Evolutionary conservation across 139 green algal genomes (phyloP).

Genomic region (Closterium sp.): DNA sequence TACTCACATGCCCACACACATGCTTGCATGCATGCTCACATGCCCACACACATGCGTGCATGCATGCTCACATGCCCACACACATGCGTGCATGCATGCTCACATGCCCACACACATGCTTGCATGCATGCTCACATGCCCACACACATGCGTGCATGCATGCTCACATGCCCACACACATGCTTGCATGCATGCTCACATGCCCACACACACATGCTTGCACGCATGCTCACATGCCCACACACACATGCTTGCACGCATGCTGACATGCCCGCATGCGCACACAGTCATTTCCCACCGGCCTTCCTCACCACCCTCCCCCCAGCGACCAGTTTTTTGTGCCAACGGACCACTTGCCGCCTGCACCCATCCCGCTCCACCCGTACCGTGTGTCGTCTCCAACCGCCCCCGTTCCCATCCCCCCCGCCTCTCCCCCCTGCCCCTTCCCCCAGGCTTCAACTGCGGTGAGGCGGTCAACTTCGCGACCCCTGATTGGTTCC

Average conservation of each 20-base stretch:
- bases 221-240: not conserved
- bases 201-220: not conserved
- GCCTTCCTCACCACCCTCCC: too few species aligned
- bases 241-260: too few species aligned
- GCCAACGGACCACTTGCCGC: too few species aligned
- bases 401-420: not conserved
- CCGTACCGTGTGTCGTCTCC: not conserved
- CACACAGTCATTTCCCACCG: too few species aligned
- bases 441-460: constrained; percentile 70
- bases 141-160: not conserved
- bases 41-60: not conserved
- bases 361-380: too few species aligned
- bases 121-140: not conserved
- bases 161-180: too few species aligned
- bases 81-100: not conserved
- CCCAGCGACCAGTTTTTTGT: too few species aligned
- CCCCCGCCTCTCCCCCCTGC: not conserved
- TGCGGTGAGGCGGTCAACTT: constrained; percentile 89
- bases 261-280: too few species aligned
- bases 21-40: not conserved
- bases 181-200: too few species aligned
- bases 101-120: too few species aligned
- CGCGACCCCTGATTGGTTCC: constrained; percentile 76
- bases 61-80: too few species aligned
- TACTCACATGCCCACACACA: too few species aligned